Evolutionary conservation across 768 basidiomycete genomes (phyloP).

Genomic region (Suillus luteus): DNA sequence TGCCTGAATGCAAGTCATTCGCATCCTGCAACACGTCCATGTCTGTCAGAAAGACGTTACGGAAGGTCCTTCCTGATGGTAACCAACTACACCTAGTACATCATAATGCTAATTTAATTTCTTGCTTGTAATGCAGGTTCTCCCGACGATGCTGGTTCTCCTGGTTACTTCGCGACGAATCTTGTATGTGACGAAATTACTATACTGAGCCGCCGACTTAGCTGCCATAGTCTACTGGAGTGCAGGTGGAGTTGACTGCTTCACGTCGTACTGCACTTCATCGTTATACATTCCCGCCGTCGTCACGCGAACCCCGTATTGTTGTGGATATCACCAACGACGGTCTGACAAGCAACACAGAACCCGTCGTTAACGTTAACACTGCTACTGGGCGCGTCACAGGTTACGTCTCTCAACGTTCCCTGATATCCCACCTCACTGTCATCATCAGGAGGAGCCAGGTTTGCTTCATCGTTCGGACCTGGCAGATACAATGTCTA

Average conservation of each 20-base stretch:
- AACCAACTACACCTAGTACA: constrained; percentile 8
- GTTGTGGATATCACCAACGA: constrained; percentile 65
- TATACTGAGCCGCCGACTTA: background rate
- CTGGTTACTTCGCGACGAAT: constrained; percentile 67
- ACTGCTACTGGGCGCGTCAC: constrained; percentile 50
- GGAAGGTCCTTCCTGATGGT: constrained; percentile 56
- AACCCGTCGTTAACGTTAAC: constrained; percentile 51
- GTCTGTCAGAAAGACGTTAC: constrained; percentile 43
- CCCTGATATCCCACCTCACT: background rate
- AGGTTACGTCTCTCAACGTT: constrained; percentile 29
- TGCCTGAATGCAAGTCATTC: constrained; percentile 51
- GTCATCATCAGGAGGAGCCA: constrained; percentile 32
- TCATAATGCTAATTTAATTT: background rate
- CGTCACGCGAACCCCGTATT: constrained; percentile 51
- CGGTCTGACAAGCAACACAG: constrained; percentile 52
- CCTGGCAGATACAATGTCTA: constrained; percentile 59
- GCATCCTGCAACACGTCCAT: constrained; percentile 54
- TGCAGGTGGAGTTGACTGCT: constrained; percentile 61
- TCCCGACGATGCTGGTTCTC: constrained; percentile 62
- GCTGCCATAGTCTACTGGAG: constrained; percentile 47
- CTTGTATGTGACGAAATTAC: constrained; percentile 36
- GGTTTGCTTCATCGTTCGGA: constrained; percentile 60
- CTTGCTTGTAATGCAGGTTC: constrained; percentile 38
- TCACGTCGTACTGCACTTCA: constrained; percentile 62
- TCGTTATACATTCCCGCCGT: constrained; percentile 55